Percentiles rank a stretch among this genome's conserved stretches.
Evolutionary conservation across 169 alveolate genomes (phyloP).

Genomic region (Fabrea salina): DNA sequence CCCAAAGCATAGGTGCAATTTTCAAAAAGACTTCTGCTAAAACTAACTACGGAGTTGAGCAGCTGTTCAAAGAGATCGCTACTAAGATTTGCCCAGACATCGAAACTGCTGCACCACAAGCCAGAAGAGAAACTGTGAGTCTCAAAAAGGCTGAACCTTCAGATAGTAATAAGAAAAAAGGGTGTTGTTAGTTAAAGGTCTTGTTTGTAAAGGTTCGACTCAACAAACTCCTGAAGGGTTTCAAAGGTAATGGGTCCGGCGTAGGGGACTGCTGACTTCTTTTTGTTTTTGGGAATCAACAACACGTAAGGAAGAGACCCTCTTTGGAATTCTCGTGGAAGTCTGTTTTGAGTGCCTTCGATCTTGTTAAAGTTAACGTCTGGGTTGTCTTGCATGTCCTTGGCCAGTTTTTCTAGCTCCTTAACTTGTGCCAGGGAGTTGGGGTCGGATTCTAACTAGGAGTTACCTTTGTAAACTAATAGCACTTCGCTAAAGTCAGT

Average conservation of each 20-base stretch:
- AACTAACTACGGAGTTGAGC: conserved; percentile 19
- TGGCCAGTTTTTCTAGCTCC: neutral
- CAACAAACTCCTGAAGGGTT: no score
- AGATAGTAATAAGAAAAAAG: neutral
- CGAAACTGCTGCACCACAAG: neutral
- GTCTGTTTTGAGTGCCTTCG: neutral
- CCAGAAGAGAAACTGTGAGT: neutral
- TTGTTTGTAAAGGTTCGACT: no score
- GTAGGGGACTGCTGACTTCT: no score
- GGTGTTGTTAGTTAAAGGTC: neutral
- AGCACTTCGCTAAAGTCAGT: neutral
- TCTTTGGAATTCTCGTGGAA: neutral
- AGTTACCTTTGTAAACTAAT: neutral
- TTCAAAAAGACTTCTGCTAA: conserved; percentile 19
- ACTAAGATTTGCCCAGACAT: conserved; percentile 1
- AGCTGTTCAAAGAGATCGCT: conserved; percentile 18
- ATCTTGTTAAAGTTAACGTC: neutral
- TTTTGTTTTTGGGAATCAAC: neutral
- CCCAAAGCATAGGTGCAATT: conserved; percentile 31
- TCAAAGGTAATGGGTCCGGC: no score
- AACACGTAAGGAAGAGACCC: neutral
- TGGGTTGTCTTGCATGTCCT: neutral
- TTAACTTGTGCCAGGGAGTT: neutral
- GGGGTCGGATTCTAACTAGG: neutral
- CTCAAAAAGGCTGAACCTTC: neutral